Conservation (phyloP, 441 rosid genomes). For the Bruguiera hainesii region DNA sequence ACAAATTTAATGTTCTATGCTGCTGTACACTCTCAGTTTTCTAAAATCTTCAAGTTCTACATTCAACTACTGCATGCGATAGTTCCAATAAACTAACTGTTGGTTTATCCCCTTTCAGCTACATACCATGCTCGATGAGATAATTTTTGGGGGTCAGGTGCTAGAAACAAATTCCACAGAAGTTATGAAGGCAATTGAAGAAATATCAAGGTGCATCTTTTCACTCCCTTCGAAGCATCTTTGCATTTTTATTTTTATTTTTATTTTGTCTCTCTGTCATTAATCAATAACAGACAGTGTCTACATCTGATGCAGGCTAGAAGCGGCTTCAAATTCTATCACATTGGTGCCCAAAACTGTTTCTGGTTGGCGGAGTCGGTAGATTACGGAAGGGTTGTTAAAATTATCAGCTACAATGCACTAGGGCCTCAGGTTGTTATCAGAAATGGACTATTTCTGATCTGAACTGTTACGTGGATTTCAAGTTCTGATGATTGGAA, state of each 20-base stretch:
- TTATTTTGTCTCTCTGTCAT: not conserved
- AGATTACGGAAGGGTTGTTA: constrained; percentile 5
- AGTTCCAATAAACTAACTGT: not conserved
- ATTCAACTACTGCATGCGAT: not conserved
- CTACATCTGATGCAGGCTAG: constrained; percentile 51
- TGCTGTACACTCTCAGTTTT: too few species aligned
- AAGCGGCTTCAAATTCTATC: constrained; percentile 68
- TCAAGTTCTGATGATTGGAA: not conserved
- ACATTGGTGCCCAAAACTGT: constrained; percentile 71
- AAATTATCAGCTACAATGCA: not conserved
- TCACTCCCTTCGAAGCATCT: constrained; percentile 12
- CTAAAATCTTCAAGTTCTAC: not conserved
- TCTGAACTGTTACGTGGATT: not conserved
- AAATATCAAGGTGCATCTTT: constrained; percentile 67
- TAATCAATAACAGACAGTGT: not conserved
- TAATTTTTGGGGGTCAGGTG: constrained; percentile 91
- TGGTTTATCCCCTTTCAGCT: constrained; percentile 44
- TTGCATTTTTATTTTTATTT: not conserved
- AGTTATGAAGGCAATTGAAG: constrained; percentile 77
- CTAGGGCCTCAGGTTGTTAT: not conserved
- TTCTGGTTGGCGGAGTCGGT: constrained; percentile 75
- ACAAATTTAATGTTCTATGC: too few species aligned
- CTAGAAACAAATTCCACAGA: constrained; percentile 86
- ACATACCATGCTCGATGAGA: constrained; percentile 82
- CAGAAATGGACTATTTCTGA: not conserved